These are phyloP conservation scores for Phytopythium kandeliae DNA, from an alignment of 352 stramenopile genomes.

Conservation along the genomic window DNA sequence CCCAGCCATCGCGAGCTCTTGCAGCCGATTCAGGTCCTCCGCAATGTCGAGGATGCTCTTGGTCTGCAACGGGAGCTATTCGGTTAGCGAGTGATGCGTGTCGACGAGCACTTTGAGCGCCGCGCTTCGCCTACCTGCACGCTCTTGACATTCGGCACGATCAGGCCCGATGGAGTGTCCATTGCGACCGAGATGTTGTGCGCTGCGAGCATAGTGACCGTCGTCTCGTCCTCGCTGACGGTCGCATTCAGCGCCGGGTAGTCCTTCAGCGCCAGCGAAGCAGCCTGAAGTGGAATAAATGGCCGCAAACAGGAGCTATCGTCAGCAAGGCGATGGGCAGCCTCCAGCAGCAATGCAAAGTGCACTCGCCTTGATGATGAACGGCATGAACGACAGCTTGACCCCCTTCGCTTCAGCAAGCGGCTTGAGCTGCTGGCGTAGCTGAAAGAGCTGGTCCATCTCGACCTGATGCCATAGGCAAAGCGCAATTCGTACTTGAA, in stretches of 20 bases:
- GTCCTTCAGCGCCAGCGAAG: constrained; percentile 90
- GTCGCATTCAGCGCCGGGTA: constrained; percentile 94
- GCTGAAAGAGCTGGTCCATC: constrained; percentile 84
- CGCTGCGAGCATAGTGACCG: constrained; percentile 83
- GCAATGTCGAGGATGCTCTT: constrained; percentile 85
- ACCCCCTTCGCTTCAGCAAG: constrained; percentile 63
- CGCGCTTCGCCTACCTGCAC: constrained; percentile 59
- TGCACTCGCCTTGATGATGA: constrained; percentile 89
- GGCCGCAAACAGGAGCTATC: neutral
- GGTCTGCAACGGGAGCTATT: constrained; percentile 17
- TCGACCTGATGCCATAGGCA: constrained; percentile 74
- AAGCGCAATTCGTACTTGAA: no score
- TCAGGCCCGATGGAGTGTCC: constrained; percentile 93
- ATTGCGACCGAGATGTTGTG: constrained; percentile 99
- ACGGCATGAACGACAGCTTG: constrained; percentile 96
- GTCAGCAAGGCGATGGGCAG: no score
- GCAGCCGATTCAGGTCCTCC: constrained; percentile 84
- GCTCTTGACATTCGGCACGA: constrained; percentile 96
- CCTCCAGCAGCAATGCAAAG: neutral
- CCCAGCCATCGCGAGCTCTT: constrained; percentile 70
- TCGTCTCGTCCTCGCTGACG: constrained; percentile 78
- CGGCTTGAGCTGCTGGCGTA: constrained; percentile 89
- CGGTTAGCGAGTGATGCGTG: neutral
- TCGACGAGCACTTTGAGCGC: neutral
- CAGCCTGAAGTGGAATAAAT: constrained; percentile 41